These are phyloP conservation scores for Boletus pseudo-olivaceus DNA, from an alignment of 768 basidiomycete genomes.

Conservation along the genomic window DNA sequence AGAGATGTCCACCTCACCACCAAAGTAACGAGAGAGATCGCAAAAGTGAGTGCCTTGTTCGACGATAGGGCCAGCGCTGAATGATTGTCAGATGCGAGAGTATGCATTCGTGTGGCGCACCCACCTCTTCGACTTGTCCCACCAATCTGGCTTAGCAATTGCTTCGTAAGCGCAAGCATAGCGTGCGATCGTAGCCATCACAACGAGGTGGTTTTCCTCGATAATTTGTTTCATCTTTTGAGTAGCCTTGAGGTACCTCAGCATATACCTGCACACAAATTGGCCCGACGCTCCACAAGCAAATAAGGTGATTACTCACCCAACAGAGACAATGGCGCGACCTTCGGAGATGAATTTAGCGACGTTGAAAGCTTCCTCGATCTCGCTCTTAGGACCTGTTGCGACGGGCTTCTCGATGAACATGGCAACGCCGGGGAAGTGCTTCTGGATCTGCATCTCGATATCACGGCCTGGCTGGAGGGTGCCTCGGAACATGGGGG, in stretches of 20 bases:
- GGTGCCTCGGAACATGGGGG: constrained; percentile 91
- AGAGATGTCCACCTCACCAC: constrained; percentile 87
- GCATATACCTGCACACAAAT: constrained; percentile 66
- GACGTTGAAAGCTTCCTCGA: constrained; percentile 66
- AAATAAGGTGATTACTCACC: constrained; percentile 44
- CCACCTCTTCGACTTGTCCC: constrained; percentile 88
- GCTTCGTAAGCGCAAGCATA: constrained; percentile 87
- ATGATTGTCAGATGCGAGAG: constrained; percentile 4
- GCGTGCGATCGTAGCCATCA: constrained; percentile 94
- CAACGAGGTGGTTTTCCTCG: constrained; percentile 87
- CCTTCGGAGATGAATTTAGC: constrained; percentile 67
- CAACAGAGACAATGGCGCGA: constrained; percentile 82
- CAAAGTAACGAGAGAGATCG: constrained; percentile 95
- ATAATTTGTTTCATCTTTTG: constrained; percentile 98
- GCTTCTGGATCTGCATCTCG: constrained; percentile 80
- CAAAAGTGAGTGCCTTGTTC: constrained; percentile 98
- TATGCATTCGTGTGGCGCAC: constrained; percentile 27
- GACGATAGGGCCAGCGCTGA: constrained; percentile 73
- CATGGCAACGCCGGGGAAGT: constrained; percentile 84
- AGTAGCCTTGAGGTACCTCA: constrained; percentile 89
- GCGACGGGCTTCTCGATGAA: constrained; percentile 94
- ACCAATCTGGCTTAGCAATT: constrained; percentile 85
- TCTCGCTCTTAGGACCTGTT: constrained; percentile 68
- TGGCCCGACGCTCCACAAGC: not conserved
- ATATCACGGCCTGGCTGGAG: constrained; percentile 74